Evolutionary conservation across 2,329 filamentous ascomycete genomes (phyloP), one percentile per base, ranked within the genome.

Genomic region (Endothia cerciana): DNA sequence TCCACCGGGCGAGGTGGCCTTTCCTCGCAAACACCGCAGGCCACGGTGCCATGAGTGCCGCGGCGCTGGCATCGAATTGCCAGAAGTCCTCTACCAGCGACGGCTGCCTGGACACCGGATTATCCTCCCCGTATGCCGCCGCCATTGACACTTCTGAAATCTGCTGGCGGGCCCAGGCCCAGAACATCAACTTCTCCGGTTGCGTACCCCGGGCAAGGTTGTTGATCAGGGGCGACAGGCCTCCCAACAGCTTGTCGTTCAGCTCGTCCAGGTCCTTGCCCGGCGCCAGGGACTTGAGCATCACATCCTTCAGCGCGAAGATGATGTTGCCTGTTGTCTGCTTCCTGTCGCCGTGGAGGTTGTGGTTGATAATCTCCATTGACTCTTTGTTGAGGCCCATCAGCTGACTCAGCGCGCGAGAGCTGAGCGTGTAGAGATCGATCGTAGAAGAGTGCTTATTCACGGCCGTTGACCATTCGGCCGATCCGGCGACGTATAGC

Each of bases 321-420:
- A 47, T 47, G 45, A 47, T 47, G 13, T 47, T 47, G 45, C 45
- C 45, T 25, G 45, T 10, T 25, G 45, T 47, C n/a, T 47, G 45
- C 45, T 47, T 47, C 45, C n/a, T 47, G 45, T 47, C 45, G 45
- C 45, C 45, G n/a, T 47, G 45, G n/a, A 47, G 45, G 45, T 47
- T 47, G n/a, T 47, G 45, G 45, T 47, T 47, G n/a, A 47, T n/a
- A 22, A 47, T 47, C 8, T 47, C 45, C 45, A 47, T 47, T 6
- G 45, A 47, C 4, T 47, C 45, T n/a, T 47, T 47, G 11, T 47
- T 47, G n/a, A 47, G 45, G 45, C 45, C 45, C 45, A 47, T 47
- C n/a, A 47, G 45, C 8, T 22, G n/a, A 22, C 45, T 25, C 45
- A 47, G 22, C n/a, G 45, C 45, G n/a, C 45, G 45, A 10, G 45